Percentiles rank a stretch among this genome's conserved stretches.
Conservation (phyloP, 192 early-diverging fungal genomes). For the Pilobolus umbonatus region DNA sequence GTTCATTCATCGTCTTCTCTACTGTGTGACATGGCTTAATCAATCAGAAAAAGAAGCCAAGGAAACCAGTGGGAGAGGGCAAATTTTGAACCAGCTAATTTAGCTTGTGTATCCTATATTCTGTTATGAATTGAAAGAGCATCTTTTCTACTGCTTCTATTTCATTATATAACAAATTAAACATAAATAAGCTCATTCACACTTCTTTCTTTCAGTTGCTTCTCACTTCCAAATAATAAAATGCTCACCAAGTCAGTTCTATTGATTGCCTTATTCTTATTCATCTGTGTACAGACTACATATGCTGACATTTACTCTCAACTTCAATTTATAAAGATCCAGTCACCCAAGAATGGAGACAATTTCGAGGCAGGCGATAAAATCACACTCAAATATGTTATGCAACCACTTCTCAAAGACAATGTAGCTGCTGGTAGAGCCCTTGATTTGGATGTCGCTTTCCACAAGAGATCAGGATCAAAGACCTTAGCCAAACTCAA, state of each 20-base stretch:
- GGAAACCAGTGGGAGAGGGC: too few relatives aligned
- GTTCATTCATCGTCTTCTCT: too few relatives aligned
- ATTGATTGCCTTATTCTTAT: constrained; percentile 4
- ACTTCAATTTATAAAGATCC: constrained; percentile 28
- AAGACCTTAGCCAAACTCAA: constrained; percentile 8
- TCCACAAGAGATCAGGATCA: constrained; percentile 23
- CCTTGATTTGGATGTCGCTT: constrained; percentile 14
- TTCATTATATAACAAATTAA: too few relatives aligned
- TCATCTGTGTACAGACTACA: constrained; percentile 1
- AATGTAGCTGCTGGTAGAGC: constrained; percentile 16
- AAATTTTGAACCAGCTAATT: too few relatives aligned
- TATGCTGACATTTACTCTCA: constrained; percentile 19
- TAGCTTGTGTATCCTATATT: too few relatives aligned
- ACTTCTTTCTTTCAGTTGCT: neutral
- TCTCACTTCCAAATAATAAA: neutral
- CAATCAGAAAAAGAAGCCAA: too few relatives aligned
- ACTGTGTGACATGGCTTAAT: too few relatives aligned
- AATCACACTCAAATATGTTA: constrained; percentile 15
- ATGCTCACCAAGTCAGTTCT: constrained; percentile 13
- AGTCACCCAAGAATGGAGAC: constrained; percentile 13
- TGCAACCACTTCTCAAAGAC: constrained; percentile 20
- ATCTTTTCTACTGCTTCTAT: too few relatives aligned
- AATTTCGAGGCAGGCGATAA: constrained; percentile 9
- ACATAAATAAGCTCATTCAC: too few relatives aligned
- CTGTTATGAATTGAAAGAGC: too few relatives aligned